phyloP scores from a whole-genome alignment of 2,329 filamentous ascomycete genomes.

The Geoglossum cookeanum region DNA sequence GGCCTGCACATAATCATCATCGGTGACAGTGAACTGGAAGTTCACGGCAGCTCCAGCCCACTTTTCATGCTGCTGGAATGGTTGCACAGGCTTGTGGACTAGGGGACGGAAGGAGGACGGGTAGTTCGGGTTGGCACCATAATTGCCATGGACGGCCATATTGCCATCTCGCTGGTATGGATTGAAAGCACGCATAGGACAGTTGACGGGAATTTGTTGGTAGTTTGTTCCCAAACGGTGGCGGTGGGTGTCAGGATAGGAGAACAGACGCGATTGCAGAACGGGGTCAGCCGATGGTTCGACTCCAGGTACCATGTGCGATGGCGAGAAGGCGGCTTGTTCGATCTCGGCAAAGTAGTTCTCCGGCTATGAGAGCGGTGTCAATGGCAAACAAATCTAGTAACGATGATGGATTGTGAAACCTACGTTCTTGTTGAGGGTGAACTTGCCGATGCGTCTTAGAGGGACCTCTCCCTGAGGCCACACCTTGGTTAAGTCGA shows the following conservation, averaged over 20 bases:
- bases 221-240: constrained; percentile 46
- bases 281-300: constrained; percentile 53
- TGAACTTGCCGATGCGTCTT: constrained; percentile 40
- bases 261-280: constrained; percentile 49
- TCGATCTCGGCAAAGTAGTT: constrained; percentile 50
- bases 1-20: constrained; percentile 26
- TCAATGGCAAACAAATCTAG: not conserved
- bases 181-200: constrained; percentile 19
- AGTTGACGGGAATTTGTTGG: constrained; percentile 44
- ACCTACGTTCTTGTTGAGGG: constrained; percentile 38
- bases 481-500: constrained; percentile 54
- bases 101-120: constrained; percentile 28
- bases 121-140: constrained; percentile 41
- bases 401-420: not conserved
- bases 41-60: constrained; percentile 22
- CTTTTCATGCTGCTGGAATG: constrained; percentile 25
- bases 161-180: constrained; percentile 4
- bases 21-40: constrained; percentile 16
- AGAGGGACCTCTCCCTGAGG: constrained; percentile 43
- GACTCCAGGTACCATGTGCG: constrained; percentile 46
- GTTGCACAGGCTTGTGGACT: constrained; percentile 21
- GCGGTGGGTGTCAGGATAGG: constrained; percentile 43
- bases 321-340: constrained; percentile 49
- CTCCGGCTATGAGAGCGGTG: constrained; percentile 4
- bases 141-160: constrained; percentile 26